Base-by-base conservation (phyloP, 2,329 filamentous ascomycete genomes). In the Phyllosticta citriasiana region DNA sequence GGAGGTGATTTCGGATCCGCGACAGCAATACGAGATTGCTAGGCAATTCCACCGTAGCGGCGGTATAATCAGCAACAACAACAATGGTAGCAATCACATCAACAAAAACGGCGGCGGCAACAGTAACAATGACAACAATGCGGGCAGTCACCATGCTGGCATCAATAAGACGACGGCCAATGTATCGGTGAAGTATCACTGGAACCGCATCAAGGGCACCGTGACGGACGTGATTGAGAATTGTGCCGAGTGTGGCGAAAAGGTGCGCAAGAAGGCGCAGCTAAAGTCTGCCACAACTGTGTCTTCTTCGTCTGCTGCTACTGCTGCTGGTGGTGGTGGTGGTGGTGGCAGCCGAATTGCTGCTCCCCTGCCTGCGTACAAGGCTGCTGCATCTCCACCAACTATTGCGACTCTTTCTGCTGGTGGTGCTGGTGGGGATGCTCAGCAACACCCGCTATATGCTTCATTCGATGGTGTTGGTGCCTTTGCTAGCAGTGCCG, bases 111-210 rank as follows among this genome's bases (percentile, higher is more conserved):
- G 4, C 40, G n/a, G n/a, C 40, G 19, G n/a, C 40, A 47, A n/a
- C 14, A 47, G 14, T n/a, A 47, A 47, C 26, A 60, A 56, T 33
- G 55, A 60, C 16, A 40, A 40, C 33, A 47, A 47, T 47, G 40
- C 40, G 12, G 27, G 27, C 4, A 76, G 80, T 62, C 82, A 87
- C 52, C 94, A 99, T 71, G 91, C 88, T 6, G 94, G 94, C 57
- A 97, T 97, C 80, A 99, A 99, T 80, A 97, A 97, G 78, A 97
- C 93, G 0, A 97, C 93, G 0, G 92, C 93, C 22, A 88, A 86
- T 22, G 96, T 99, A 69, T 91, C 93, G 10, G 90, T 97, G 71
- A 88, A 88, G 70, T 97, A 93, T 72, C 94, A 97, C 76, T 99
- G 94, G 94, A 92, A 95, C 55, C 85, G 93, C 64, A 97, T 97